Evolutionary conservation across 495 filamentous ascomycete species (phyloP), one percentile per base, ranked within the genome.

Genomic region (Corynascus novoguineensis): DNA sequence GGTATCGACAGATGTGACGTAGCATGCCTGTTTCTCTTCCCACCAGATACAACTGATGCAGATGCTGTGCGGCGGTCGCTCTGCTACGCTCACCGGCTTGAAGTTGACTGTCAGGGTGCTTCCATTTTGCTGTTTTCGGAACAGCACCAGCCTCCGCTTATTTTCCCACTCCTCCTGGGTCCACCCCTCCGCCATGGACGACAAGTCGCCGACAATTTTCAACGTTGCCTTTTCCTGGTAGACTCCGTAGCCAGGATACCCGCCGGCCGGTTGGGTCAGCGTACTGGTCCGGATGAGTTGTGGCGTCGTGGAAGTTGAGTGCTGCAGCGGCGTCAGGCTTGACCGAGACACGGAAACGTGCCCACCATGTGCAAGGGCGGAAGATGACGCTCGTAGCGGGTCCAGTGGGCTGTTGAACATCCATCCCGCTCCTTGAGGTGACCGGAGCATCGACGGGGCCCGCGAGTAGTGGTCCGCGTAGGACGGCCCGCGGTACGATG

Each of bases 1-100:
- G 19, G 92, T 96, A 68, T 98, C 95, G 19, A 97, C 95, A 58
- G 92, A 96, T 1, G 93, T 98, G 34, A 96, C 88, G 67, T 82
- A 97, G 70, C 86, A 95, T 60, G 93, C 88, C 5, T 84, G 71
- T 65, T 89, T 93, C 64, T 92, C 90, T 54, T 86, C 86, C 95
- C 95, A 98, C 75, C 81, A 85, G 59, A 96, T 95, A 72, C 90
- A 95, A 74, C 88, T 92, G 66, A 95, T 86, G 71, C 87, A 91
- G 41, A 88, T 86, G 70, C 85, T 89, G 65, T 88, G 85, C 0
- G 84, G 83, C 14, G 81, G 81, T 29, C 85, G 79, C 48, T 92
- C 86, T 64, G 86, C 84, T 12, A 78, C 81, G 4, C 83, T 72
- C 14, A 92, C 83, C 0, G 88, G 75, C 58, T 81, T 81, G 73